These are phyloP conservation scores for Medicago arabica DNA, from an alignment of 306 rosid genomes.

Conservation along the genomic window DNA sequence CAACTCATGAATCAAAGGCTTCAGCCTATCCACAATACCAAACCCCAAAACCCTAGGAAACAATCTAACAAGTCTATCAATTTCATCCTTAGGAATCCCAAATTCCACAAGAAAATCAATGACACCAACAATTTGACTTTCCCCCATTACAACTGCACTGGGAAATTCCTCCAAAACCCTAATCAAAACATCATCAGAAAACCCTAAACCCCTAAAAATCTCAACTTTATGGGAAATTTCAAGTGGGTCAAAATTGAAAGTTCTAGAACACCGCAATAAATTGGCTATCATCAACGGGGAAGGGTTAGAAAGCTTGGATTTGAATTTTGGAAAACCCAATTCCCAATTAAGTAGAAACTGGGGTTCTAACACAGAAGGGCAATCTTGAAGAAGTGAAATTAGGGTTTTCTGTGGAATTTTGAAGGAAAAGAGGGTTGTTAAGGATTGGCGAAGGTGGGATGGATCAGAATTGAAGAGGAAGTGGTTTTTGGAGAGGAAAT, in stretches of 20 bases:
- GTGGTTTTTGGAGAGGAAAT: conserved; percentile 50
- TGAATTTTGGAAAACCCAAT: conserved; percentile 45
- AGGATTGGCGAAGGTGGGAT: conserved; percentile 52
- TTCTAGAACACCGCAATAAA: conserved; percentile 57
- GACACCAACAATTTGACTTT: conserved; percentile 42
- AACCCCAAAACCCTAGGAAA: conserved; percentile 68
- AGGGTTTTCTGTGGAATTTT: conserved; percentile 60
- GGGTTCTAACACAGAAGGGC: conserved; percentile 67
- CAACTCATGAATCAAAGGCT: conserved; percentile 65
- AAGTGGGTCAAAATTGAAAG: conserved; percentile 54
- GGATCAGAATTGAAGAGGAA: conserved; percentile 50
- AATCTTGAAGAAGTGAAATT: conserved; percentile 55
- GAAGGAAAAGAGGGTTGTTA: conserved; percentile 58
- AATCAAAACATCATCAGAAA: conserved; percentile 42
- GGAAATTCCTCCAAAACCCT: conserved; percentile 69
- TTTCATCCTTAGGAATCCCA: conserved; percentile 50
- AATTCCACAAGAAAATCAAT: conserved; percentile 55
- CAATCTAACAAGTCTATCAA: conserved; percentile 53
- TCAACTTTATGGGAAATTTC: conserved; percentile 35
- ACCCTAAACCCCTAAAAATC: conserved; percentile 58
- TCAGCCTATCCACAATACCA: conserved; percentile 64
- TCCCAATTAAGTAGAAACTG: conserved; percentile 61
- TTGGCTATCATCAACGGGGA: conserved; percentile 55
- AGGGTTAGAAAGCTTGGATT: conserved; percentile 30
- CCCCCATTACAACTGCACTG: conserved; percentile 47